phyloP scores from a whole-genome alignment of 495 filamentous ascomycete species.

The Lichenothelia convexa region DNA sequence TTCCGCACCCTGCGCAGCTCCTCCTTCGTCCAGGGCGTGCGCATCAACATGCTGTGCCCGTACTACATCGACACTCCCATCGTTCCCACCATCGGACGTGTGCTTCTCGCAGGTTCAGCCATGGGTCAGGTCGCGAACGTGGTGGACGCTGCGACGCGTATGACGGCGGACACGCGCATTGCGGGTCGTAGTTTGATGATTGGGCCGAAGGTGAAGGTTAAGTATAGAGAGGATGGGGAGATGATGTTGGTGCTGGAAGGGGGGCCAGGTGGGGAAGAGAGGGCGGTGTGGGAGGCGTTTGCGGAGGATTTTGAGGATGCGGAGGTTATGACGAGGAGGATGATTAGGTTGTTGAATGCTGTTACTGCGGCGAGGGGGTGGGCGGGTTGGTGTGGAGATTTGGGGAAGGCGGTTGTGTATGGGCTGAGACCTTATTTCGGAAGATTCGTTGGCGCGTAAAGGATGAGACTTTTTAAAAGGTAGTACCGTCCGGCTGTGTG shows the following conservation, averaged over 20 bases:
- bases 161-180: slow-evolving; percentile 29
- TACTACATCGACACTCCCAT: slow-evolving; percentile 53
- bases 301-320: slow-evolving; percentile 37
- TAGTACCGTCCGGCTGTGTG: too few relatives aligned
- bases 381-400: slow-evolving; percentile 29
- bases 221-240: slow-evolving; percentile 17
- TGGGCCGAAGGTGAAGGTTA: slow-evolving; percentile 33
- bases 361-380: slow-evolving; percentile 28
- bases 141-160: slow-evolving; percentile 30
- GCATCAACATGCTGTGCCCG: slow-evolving; percentile 42
- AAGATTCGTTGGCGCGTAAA: too few relatives aligned
- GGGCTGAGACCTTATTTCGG: too few relatives aligned
- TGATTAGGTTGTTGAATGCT: slow-evolving; percentile 30
- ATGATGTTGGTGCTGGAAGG: slow-evolving; percentile 16
- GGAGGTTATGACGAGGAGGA: slow-evolving; percentile 30
- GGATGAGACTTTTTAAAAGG: too few relatives aligned
- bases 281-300: slow-evolving; percentile 37
- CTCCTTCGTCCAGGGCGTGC: slow-evolving; percentile 27
- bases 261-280: slow-evolving; percentile 19
- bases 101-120: slow-evolving; percentile 34
- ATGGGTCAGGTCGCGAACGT: slow-evolving; percentile 35
- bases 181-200: slow-evolving; percentile 32
- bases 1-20: slow-evolving; percentile 37
- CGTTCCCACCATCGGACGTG: slow-evolving; percentile 16
- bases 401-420: slow-evolving; percentile 16